Conservation (phyloP, 2,329 filamentous ascomycete species). For the Aspergillus puulaauensis region DNA sequence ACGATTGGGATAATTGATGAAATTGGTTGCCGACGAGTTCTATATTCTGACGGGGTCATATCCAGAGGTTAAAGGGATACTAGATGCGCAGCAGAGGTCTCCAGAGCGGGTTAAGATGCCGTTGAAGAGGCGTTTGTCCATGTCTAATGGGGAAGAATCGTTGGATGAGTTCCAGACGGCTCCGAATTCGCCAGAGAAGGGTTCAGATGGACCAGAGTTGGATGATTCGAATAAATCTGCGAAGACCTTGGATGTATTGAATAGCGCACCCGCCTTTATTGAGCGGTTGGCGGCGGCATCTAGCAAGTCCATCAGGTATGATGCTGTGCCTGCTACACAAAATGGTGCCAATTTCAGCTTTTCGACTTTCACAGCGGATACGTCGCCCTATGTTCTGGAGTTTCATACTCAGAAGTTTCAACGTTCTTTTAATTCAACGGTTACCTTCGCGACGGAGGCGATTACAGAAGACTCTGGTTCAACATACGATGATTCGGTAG, state of each 20-base stretch:
- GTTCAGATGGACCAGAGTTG: background rate
- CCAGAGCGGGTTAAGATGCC: background rate
- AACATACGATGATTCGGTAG: conserved; percentile 28
- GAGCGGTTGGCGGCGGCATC: conserved; percentile 20
- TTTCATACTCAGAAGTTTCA: conserved; percentile 10
- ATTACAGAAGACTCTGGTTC: conserved; percentile 24
- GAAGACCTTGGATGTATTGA: background rate
- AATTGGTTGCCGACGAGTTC: conserved; percentile 32
- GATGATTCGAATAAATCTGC: background rate
- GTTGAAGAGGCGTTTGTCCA: conserved; percentile 17
- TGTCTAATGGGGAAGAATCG: conserved; percentile 17
- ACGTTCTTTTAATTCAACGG: conserved; percentile 26
- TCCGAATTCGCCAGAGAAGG: conserved; percentile 29
- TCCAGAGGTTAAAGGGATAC: conserved; percentile 1
- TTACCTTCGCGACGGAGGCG: conserved; percentile 29
- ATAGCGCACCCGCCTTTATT: conserved; percentile 13
- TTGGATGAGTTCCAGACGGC: conserved; percentile 29
- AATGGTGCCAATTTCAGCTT: conserved; percentile 23
- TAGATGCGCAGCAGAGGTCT: background rate
- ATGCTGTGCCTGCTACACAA: conserved; percentile 12
- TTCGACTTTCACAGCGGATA: conserved; percentile 14
- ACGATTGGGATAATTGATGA: conserved; percentile 28
- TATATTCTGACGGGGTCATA: conserved; percentile 28
- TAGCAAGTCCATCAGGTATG: conserved; percentile 18
- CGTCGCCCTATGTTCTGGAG: conserved; percentile 18